A percentile compares a stretch with the other conserved stretches of the same genome.
These are phyloP conservation scores for Xylaria grammica DNA, from an alignment of 495 filamentous ascomycete species.

Conservation along the genomic window DNA sequence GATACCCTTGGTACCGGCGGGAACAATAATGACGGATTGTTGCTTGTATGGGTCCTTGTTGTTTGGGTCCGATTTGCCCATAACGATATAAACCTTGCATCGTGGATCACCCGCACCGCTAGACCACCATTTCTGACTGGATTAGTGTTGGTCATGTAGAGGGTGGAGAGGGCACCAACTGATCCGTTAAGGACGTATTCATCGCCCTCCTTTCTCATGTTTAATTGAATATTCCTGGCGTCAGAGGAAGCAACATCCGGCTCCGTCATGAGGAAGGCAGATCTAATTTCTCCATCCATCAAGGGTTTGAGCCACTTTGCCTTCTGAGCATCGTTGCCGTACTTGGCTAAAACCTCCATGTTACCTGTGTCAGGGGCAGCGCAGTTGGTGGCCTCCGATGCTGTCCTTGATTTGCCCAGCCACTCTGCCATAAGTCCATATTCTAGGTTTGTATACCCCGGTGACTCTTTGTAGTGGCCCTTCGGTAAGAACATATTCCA, in stretches of 20 bases:
- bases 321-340: conserved; percentile 90
- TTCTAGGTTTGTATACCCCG: conserved; percentile 88
- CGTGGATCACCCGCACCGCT: conserved; percentile 89
- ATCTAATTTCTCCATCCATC: conserved; percentile 84
- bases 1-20: conserved; percentile 74
- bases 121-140: conserved; percentile 88
- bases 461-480: conserved; percentile 92
- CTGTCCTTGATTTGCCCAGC: conserved; percentile 77
- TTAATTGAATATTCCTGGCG: conserved; percentile 85
- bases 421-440: conserved; percentile 94
- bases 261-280: conserved; percentile 94
- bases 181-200: conserved; percentile 86
- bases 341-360: conserved; percentile 95
- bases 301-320: conserved; percentile 81
- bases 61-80: conserved; percentile 80
- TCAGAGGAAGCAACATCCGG: conserved; percentile 84
- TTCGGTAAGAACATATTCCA: conserved; percentile 99
- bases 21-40: conserved; percentile 88
- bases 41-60: conserved; percentile 80
- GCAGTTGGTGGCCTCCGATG: conserved; percentile 89
- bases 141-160: neutral
- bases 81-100: conserved; percentile 88
- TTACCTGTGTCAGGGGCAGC: conserved; percentile 92
- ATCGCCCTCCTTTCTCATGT: conserved; percentile 78
- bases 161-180: conserved; percentile 48